Evolutionary conservation across 352 stramenopile genomes (phyloP), one percentile per base, ranked within the genome.

Genomic region (Globisporangium abappressorium): DNA sequence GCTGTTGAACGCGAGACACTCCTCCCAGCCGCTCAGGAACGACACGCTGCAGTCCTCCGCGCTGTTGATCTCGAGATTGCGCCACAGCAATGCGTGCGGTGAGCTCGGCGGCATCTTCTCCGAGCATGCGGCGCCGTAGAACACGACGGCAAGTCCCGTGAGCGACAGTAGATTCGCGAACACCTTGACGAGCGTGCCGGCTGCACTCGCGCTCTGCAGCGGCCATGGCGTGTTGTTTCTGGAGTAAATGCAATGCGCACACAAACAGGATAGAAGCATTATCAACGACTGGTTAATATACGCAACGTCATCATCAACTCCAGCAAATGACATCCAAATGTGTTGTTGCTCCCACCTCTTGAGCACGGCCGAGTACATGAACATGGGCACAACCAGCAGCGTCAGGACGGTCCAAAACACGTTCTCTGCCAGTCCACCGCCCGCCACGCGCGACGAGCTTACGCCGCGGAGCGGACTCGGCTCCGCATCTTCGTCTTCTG

Each of bases 321-420:
- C 36, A 43, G 12, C 53, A 58, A 57, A 5, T 2, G 2, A 26
- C 14, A 15, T 38, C 2, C 47, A 55, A 38, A 6, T 8, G 5
- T 12, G 9, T 30, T 26, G 14, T 12, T 30, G 20, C 22, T 20
- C 18, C 20, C 36, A 71, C 66, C 66, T 51, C 41, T 67, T 66
- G 20, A 73, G 64, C 11, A 83, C 43, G 8, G 72, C 70, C 0
- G 65, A 64, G 66, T 91, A 92, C 24, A 91, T 57, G 63, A 81
- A 64, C 63, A 91, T 22, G 0, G 85, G 82, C 15, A 68, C 76
- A 3, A 88, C 64, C 5, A 66, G 49, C 49, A 82, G 54, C 0
- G 70, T 73, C 38, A 80, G 74, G 6, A 77, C 65, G 12, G 84
- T 94, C 85, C 85, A 94, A 54, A 64, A 34, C 7, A 83, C 61